Conservation (phyloP, 1,284 basidiomycete species). For the Polyporus tsugae region DNA sequence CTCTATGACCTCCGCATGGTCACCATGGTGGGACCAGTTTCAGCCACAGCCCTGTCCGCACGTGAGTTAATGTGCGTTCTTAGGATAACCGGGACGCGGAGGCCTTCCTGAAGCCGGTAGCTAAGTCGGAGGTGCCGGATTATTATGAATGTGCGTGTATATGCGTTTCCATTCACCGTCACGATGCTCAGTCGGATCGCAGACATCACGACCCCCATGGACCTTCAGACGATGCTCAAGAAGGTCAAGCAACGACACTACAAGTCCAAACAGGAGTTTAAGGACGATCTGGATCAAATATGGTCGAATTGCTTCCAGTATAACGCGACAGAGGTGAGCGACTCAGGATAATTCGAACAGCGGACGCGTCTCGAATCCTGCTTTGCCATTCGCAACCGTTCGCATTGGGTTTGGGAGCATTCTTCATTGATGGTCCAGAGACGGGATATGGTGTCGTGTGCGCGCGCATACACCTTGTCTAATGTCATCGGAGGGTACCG, state of each 20-base stretch:
- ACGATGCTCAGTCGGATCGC: conserved; percentile 17
- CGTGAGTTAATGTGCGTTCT: conserved; percentile 25
- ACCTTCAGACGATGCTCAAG: conserved; percentile 90
- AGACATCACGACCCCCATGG: conserved; percentile 95
- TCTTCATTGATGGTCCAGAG: too few species aligned
- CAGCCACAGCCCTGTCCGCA: conserved; percentile 27
- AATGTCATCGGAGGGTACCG: too few species aligned
- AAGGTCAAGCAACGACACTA: conserved; percentile 92
- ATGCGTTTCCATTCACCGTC: conserved; percentile 8
- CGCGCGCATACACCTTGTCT: too few species aligned
- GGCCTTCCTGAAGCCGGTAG: conserved; percentile 90
- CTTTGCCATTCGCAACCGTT: too few species aligned
- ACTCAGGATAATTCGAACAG: too few species aligned
- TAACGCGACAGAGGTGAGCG: conserved; percentile 84
- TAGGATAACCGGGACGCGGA: conserved; percentile 89
- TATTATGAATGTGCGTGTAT: conserved; percentile 80
- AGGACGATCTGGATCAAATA: conserved; percentile 93
- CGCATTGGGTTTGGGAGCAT: too few species aligned
- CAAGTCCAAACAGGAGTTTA: conserved; percentile 94
- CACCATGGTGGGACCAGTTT: conserved; percentile 62
- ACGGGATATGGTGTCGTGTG: too few species aligned
- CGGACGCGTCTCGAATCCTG: too few species aligned
- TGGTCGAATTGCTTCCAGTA: conserved; percentile 97
- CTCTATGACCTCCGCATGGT: conserved; percentile 83
- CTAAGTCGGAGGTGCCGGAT: conserved; percentile 87